Evolutionary conservation across 805 yeast genomes (phyloP), one percentile per base, ranked within the genome.

Genomic region (Saccharomyces jurei): DNA sequence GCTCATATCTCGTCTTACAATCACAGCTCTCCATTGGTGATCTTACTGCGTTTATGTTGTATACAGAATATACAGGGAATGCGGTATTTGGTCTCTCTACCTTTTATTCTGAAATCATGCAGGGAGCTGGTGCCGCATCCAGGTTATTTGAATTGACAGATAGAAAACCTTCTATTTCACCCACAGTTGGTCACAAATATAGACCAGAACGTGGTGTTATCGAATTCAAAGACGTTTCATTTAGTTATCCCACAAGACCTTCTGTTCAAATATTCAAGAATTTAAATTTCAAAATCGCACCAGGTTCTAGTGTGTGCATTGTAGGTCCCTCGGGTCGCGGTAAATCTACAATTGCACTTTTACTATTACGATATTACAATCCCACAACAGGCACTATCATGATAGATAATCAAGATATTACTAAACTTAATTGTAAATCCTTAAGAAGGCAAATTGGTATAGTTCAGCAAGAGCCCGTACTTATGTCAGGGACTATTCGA

Each of bases 81-180:
- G 86, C 97, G 4, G 87, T 92, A 52, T 87, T 87, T 68, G 96
- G 97, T 0, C 68, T 92, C n/a, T 92, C 97, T 0, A 86, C 87
- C 58, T 92, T 94, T 67, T 94, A 91, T 66, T 85, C 96, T 0
- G 99, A 94, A 69, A 74, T 94, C 56, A 94, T 94, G 99, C 94
- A 94, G 74, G 98, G 97, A 52, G 87, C 89, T 8, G 99, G 99
- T 54, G 98, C 98, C 1, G 95, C 98, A 0, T 84, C 92, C 52
- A 78, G 99, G 59, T 75, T 92, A 41, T 92, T 92, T 73, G 99
- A 94, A 68, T 75, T 94, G 49, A 81, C 86, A 48, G 96, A 89
- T 58, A 78, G 87, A 70, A 73, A 82, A 55, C 91, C 97, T 1
- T 71, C 76, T 21, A 89, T 92, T 47, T 74, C 78, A 11, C 81